Percentiles rank a stretch among this genome's conserved stretches.
Conservation (phyloP, 2,329 filamentous ascomycete species). For the Penicillium aurantiogriseum region DNA sequence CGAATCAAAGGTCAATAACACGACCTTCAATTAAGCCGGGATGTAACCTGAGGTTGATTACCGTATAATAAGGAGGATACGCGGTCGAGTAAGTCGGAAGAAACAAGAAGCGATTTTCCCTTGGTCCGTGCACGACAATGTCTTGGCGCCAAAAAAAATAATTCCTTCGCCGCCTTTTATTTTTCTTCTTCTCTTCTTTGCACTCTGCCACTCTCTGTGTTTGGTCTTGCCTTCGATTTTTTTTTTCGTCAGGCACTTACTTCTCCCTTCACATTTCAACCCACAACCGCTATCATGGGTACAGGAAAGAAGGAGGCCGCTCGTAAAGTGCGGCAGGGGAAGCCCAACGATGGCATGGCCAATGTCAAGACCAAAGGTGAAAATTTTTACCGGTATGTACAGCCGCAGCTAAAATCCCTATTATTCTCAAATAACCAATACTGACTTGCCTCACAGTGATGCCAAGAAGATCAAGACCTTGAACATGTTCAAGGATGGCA, state of each 20-base stretch:
- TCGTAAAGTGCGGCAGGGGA: slow-evolving; percentile 81
- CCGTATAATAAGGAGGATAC: slow-evolving; percentile 18
- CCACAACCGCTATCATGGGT: slow-evolving; percentile 62
- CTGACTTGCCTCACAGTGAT: slow-evolving; percentile 42
- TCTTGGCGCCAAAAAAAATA: slow-evolving; percentile 41
- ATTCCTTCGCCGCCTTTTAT: slow-evolving; percentile 26
- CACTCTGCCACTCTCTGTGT: slow-evolving; percentile 33
- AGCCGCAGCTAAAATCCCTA: slow-evolving; percentile 29
- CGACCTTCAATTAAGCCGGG: slow-evolving; percentile 5
- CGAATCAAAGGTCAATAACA: slow-evolving; percentile 4
- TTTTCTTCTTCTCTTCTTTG: slow-evolving; percentile 31
- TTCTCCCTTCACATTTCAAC: slow-evolving; percentile 16
- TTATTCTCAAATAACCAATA: not conserved
- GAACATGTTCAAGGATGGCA: slow-evolving; percentile 88
- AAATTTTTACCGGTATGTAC: slow-evolving; percentile 82
- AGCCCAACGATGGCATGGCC: slow-evolving; percentile 78
- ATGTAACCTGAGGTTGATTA: slow-evolving; percentile 9
- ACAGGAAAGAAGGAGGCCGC: slow-evolving; percentile 86
- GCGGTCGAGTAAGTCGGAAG: slow-evolving; percentile 25
- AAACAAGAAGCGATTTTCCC: slow-evolving; percentile 39
- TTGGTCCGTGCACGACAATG: slow-evolving; percentile 37
- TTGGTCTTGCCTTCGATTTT: slow-evolving; percentile 30
- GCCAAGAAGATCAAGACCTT: slow-evolving; percentile 86
- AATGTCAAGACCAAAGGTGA: slow-evolving; percentile 95
- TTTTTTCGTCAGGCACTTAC: slow-evolving; percentile 27